These are phyloP conservation scores for Xerocomus nothofagi DNA, from an alignment of 1,284 basidiomycete genomes.

Conservation along the genomic window DNA sequence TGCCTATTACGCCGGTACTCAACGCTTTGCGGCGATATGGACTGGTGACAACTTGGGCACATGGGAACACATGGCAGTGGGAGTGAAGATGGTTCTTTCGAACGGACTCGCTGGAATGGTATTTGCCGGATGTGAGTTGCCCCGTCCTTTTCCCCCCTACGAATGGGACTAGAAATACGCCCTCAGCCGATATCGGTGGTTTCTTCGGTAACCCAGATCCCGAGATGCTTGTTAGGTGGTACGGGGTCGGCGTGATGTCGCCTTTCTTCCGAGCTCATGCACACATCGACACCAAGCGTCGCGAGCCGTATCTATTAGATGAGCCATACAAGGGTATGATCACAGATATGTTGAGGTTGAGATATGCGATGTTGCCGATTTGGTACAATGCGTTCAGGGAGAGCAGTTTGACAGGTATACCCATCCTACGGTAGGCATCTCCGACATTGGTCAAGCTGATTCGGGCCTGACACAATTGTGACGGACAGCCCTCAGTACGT, in stretches of 20 bases:
- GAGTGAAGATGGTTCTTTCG: conserved; percentile 91
- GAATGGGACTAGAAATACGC: conserved; percentile 7
- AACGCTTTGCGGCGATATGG: conserved; percentile 97
- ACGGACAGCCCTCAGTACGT: conserved; percentile 86
- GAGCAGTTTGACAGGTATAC: conserved; percentile 75
- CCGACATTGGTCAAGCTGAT: not conserved
- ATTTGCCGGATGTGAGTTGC: conserved; percentile 80
- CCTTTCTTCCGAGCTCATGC: conserved; percentile 99
- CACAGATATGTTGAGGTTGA: conserved; percentile 76
- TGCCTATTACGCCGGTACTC: conserved; percentile 93
- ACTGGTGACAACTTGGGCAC: conserved; percentile 97
- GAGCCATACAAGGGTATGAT: conserved; percentile 86
- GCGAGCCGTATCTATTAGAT: conserved; percentile 92
- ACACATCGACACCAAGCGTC: conserved; percentile 96
- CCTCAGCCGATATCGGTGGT: conserved; percentile 89
- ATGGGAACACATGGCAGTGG: conserved; percentile 96
- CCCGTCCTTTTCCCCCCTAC: not conserved
- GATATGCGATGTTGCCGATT: conserved; percentile 87
- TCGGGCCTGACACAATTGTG: not conserved
- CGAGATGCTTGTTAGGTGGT: conserved; percentile 97
- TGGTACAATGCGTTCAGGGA: conserved; percentile 98
- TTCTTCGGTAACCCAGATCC: conserved; percentile 97
- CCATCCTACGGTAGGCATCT: conserved; percentile 66
- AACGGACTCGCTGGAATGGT: conserved; percentile 93
- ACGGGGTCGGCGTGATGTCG: conserved; percentile 91